Conservation (phyloP, 176 grass and related monocot species). For the Carex cristatella region DNA sequence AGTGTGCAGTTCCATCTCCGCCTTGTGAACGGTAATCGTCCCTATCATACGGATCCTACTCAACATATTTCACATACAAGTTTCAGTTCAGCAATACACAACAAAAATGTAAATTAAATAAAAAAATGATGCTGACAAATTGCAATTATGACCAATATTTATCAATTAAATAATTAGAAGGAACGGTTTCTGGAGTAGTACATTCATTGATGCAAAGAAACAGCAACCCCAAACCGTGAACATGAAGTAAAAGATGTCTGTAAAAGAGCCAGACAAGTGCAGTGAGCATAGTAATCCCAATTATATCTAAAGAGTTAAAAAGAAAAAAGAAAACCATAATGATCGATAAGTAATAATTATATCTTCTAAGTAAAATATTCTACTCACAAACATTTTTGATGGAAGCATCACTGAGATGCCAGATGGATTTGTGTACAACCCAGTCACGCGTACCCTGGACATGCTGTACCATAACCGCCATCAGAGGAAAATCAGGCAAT, state of each 20-base stretch:
- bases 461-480: constrained; percentile 80
- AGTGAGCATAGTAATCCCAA: neutral
- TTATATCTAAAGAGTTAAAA: neutral
- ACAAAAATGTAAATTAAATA: neutral
- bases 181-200: constrained; percentile 1
- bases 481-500: constrained; percentile 71
- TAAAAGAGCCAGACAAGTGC: neutral
- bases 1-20: constrained; percentile 77
- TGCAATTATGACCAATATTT: neutral
- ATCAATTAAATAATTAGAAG: neutral
- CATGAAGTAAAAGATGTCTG: constrained; percentile 86
- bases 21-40: constrained; percentile 64
- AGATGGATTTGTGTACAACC: constrained; percentile 78
- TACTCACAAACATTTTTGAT: constrained; percentile 85
- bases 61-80: neutral
- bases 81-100: neutral
- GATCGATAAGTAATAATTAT: neutral
- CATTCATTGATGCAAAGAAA: constrained; percentile 87
- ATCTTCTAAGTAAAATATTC: neutral
- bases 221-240: constrained; percentile 81
- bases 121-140: neutral
- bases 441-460: constrained; percentile 56
- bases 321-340: too few relatives aligned
- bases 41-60: constrained; percentile 73
- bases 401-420: constrained; percentile 66